These are phyloP conservation scores for Saccharum officinarum DNA, from an alignment of 176 grass and related monocot genomes.

Conservation along the genomic window DNA sequence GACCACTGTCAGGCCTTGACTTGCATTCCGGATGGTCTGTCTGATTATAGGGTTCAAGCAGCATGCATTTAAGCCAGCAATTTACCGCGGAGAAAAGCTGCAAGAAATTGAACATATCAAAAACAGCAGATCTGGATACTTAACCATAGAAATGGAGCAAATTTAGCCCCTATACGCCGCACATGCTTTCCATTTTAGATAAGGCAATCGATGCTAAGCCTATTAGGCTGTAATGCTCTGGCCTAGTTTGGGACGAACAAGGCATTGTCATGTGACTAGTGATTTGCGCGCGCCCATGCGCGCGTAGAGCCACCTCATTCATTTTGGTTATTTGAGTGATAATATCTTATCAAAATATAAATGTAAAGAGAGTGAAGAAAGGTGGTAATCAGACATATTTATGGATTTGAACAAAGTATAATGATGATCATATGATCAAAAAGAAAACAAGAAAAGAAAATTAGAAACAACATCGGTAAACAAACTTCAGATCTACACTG, in stretches of 20 bases:
- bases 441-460: too few species aligned
- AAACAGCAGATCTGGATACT: not conserved
- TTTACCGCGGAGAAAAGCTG: slow-evolving; percentile 94
- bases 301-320: too few species aligned
- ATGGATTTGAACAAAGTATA: too few species aligned
- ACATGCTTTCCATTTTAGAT: not conserved
- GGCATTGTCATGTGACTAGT: not conserved
- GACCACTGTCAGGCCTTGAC: slow-evolving; percentile 90
- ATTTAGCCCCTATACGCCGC: not conserved
- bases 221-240: not conserved
- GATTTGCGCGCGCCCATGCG: too few species aligned
- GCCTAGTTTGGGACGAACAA: not conserved
- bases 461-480: too few species aligned
- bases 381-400: too few species aligned
- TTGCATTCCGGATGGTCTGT: slow-evolving; percentile 91
- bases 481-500: too few species aligned
- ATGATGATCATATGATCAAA: too few species aligned
- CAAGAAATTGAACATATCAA: slow-evolving; percentile 21
- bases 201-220: not conserved
- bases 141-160: not conserved
- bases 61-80: slow-evolving; percentile 98
- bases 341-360: too few species aligned
- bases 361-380: too few species aligned
- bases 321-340: too few species aligned
- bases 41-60: slow-evolving; percentile 92